Percentiles rank a stretch among this genome's conserved stretches.
Evolutionary conservation across 495 filamentous ascomycete genomes (phyloP).

Genomic region (Aspergillus nidulans): DNA sequence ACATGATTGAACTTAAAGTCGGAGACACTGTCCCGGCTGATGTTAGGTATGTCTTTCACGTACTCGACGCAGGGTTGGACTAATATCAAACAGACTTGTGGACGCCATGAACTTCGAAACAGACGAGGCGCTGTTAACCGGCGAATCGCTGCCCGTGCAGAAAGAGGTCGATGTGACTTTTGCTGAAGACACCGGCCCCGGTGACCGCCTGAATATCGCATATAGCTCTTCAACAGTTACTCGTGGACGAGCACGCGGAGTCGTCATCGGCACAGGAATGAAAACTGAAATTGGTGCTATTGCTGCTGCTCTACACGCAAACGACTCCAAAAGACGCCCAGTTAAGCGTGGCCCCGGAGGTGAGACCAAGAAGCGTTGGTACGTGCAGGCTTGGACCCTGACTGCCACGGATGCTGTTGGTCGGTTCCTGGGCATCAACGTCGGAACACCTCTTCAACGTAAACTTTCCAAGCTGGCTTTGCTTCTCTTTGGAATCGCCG

Average conservation of each 20-base stretch:
- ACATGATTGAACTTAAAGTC: conserved; percentile 72
- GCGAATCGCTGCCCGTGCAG: conserved; percentile 69
- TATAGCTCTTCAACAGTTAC: conserved; percentile 71
- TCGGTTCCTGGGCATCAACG: conserved; percentile 64
- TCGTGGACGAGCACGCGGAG: conserved; percentile 62
- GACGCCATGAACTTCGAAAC: conserved; percentile 69
- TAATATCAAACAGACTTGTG: conserved; percentile 41
- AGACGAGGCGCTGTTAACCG: conserved; percentile 70
- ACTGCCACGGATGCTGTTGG: conserved; percentile 63
- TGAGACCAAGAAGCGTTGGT: conserved; percentile 58
- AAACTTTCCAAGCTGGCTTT: conserved; percentile 68
- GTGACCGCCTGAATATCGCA: conserved; percentile 67
- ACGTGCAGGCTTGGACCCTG: conserved; percentile 64
- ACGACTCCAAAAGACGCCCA: conserved; percentile 39
- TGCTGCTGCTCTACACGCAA: conserved; percentile 55
- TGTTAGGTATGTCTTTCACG: conserved; percentile 30
- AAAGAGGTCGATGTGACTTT: conserved; percentile 49
- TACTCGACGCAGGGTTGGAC: neutral
- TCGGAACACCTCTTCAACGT: conserved; percentile 64
- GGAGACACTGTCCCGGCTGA: conserved; percentile 83
- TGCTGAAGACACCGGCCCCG: conserved; percentile 52
- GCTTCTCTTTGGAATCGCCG: conserved; percentile 62
- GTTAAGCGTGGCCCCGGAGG: conserved; percentile 57
- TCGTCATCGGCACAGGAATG: conserved; percentile 70
- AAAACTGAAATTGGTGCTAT: conserved; percentile 69